Conservation (phyloP, 495 filamentous ascomycete genomes). For the Hyphodiscus hymeniophilus region DNA sequence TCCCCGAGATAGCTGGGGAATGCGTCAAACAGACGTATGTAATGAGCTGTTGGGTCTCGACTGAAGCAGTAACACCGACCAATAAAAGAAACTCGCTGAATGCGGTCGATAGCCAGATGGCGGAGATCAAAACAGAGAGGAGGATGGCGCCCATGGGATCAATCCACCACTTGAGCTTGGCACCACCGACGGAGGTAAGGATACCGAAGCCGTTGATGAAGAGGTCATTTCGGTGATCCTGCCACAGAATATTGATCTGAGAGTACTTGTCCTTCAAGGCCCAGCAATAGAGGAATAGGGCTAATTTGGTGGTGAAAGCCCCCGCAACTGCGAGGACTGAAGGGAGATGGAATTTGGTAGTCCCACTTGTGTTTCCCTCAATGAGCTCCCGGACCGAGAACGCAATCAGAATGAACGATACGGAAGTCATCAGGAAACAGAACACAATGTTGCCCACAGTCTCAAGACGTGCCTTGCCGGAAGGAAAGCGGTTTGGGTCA, state of each 20-base stretch:
- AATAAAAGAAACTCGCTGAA: slow-evolving; percentile 86
- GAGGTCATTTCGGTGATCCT: slow-evolving; percentile 85
- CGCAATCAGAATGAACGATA: slow-evolving; percentile 85
- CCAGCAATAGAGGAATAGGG: slow-evolving; percentile 87
- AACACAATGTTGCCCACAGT: slow-evolving; percentile 96
- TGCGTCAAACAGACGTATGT: slow-evolving; percentile 97
- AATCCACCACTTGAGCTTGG: slow-evolving; percentile 88
- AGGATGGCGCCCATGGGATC: slow-evolving; percentile 89
- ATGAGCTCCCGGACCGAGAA: slow-evolving; percentile 68
- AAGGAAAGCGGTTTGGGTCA: slow-evolving; percentile 83
- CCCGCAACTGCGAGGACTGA: slow-evolving; percentile 82
- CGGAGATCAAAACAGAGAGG: slow-evolving; percentile 65
- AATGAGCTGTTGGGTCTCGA: slow-evolving; percentile 83
- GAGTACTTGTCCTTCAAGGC: slow-evolving; percentile 79
- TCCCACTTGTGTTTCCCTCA: slow-evolving; percentile 25
- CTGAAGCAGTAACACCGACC: slow-evolving; percentile 79
- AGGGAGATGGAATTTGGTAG: slow-evolving; percentile 65
- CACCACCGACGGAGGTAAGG: slow-evolving; percentile 77
- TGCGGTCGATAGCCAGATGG: slow-evolving; percentile 76
- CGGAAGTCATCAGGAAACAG: slow-evolving; percentile 91
- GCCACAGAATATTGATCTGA: slow-evolving; percentile 89
- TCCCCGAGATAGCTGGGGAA: slow-evolving; percentile 66
- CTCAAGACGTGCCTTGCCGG: slow-evolving; percentile 90
- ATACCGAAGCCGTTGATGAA: slow-evolving; percentile 88
- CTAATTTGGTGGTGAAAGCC: slow-evolving; percentile 77